Evolutionary conservation across 805 yeast genomes (phyloP).

Genomic region (Metschnikowia arizonensis): DNA sequence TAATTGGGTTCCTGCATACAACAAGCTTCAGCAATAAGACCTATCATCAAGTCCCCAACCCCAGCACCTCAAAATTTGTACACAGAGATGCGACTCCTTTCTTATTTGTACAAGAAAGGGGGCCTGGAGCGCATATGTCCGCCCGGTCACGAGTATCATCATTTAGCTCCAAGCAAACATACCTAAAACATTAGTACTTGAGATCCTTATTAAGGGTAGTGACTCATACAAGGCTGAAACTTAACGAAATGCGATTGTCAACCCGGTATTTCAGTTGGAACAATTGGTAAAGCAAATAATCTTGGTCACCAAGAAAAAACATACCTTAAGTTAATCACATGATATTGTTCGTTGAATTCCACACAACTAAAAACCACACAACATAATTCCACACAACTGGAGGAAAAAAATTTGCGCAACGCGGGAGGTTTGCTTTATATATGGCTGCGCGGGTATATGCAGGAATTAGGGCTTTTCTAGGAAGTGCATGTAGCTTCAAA

Average conservation of each 20-base stretch:
- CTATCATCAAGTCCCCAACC: slow-evolving; percentile 49
- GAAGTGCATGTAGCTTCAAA: not conserved
- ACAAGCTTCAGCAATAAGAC: slow-evolving; percentile 37
- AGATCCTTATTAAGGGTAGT: not conserved
- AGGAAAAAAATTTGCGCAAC: slow-evolving; percentile 6
- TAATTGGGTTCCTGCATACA: slow-evolving; percentile 1
- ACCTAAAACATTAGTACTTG: slow-evolving; percentile 15
- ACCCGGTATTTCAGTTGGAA: slow-evolving; percentile 54
- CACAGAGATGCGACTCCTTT: slow-evolving; percentile 51
- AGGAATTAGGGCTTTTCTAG: not conserved
- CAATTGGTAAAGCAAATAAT: slow-evolving; percentile 55
- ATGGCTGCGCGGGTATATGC: not conserved
- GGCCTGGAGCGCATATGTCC: slow-evolving; percentile 39
- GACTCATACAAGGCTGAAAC: slow-evolving; percentile 64
- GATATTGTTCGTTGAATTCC: slow-evolving; percentile 27
- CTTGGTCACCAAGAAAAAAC: slow-evolving; percentile 31
- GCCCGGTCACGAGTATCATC: slow-evolving; percentile 51
- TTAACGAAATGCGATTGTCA: slow-evolving; percentile 55
- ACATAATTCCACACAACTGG: no score
- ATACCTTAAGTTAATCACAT: slow-evolving; percentile 3
- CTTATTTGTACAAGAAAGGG: slow-evolving; percentile 37
- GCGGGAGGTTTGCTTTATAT: slow-evolving; percentile 2
- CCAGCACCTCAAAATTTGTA: slow-evolving; percentile 48
- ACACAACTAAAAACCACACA: slow-evolving; percentile 19
- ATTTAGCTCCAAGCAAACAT: slow-evolving; percentile 22